Base-by-base conservation (phyloP, 2,329 filamentous ascomycete species). In the Colletotrichum kahawae region DNA sequence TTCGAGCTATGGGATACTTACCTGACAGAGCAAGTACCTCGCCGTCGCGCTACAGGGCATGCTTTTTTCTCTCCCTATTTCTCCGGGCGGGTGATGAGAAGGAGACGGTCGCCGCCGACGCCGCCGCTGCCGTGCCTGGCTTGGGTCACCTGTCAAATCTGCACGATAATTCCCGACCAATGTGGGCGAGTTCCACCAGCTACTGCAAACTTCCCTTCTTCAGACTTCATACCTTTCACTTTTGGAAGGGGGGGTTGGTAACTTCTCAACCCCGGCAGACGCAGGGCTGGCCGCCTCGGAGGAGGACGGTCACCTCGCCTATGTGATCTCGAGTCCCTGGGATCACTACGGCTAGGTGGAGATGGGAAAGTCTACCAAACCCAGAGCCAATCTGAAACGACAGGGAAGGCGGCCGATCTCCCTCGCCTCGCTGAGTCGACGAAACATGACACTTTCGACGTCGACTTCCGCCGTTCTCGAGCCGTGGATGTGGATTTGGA, bases 361-460 rank as follows among this genome's bases (percentile, higher is more conserved):
- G 34, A 63, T 60, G 62, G 43, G 56, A 68, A 68, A 64, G 63
- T 43, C 73, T 34, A n/a, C 43, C 70, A 63, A 67, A 57, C 57
- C 48, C 73, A 72, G 69, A 67, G 57, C 70, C 38, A 64, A 64
- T 59, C 64, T 75, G 73, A 75, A 75, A 75, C 73, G 34, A 72
- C 72, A 73, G 73, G 73, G 59, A 59, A 72, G 36, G n/a, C 31
- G 69, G 72, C 73, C 59, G 73, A 75, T 75, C 69, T 73, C 65
- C 57, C 54, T 68, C 69, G 69, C 69, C 73, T 72, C 36, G 73
- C 69, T 67, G 73, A 72, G 73, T 68, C 73, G 73, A 68, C 69
- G 73, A 75, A 75, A 75, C 73, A 75, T 72, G 73, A 51, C 73
- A 75, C 60, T 48, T 71, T 75, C 64, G 72, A 75, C 72, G 64